A percentile compares a stretch with the other conserved stretches of the same genome.
These are phyloP conservation scores for Euphorbia lathyris DNA, from an alignment of 345 rosid species.

Conservation along the genomic window DNA sequence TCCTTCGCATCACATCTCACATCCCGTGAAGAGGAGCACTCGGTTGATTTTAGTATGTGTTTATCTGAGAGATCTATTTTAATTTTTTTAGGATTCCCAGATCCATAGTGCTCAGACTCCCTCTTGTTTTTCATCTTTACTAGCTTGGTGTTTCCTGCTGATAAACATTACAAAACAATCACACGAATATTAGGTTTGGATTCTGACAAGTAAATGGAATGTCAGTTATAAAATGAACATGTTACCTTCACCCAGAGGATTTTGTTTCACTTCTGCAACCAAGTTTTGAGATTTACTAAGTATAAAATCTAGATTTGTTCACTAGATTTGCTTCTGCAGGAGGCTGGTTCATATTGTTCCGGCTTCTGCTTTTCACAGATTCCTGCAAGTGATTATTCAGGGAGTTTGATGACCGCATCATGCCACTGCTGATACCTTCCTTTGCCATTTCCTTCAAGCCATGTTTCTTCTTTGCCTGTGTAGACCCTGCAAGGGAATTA, in stretches of 20 bases:
- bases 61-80: conserved; percentile 25
- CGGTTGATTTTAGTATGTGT: conserved; percentile 18
- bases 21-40: conserved; percentile 25
- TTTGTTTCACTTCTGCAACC: conserved; percentile 18
- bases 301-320: conserved; percentile 21
- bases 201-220: not conserved
- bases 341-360: conserved; percentile 33
- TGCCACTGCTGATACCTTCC: conserved; percentile 16
- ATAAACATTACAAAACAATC: conserved; percentile 19
- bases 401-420: conserved; percentile 33
- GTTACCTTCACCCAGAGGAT: conserved; percentile 28
- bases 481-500: conserved; percentile 21
- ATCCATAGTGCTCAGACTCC: conserved; percentile 32
- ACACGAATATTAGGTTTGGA: conserved; percentile 9
- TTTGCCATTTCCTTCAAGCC: conserved; percentile 28
- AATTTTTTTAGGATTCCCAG: conserved; percentile 39
- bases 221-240: conserved; percentile 12
- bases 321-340: conserved; percentile 26
- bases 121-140: conserved; percentile 44
- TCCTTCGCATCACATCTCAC: conserved; percentile 34
- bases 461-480: conserved; percentile 30
- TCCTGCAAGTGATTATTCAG: conserved; percentile 32
- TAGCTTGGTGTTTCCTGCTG: conserved; percentile 37
- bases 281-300: conserved; percentile 19
- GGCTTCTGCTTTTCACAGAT: conserved; percentile 37